Evolutionary conservation across 768 basidiomycete species (phyloP).

Genomic region (Rhodotorula kratochvilovae): DNA sequence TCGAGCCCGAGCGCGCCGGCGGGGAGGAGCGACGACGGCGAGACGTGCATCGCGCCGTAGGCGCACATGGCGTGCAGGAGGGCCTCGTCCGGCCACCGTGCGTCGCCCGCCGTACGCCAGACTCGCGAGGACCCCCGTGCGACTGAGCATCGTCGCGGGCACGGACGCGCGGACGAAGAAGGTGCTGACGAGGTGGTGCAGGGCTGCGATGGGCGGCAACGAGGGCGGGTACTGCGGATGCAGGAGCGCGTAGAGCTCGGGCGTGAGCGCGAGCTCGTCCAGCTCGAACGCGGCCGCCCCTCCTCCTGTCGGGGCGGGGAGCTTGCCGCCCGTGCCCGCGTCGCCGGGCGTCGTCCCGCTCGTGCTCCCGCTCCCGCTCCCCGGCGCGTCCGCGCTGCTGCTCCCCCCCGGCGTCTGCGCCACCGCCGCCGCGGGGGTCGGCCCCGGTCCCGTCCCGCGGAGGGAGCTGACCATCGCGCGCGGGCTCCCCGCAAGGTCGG

Average conservation of each 20-base stretch:
- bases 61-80: constrained; percentile 36
- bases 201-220: constrained; percentile 16
- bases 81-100: constrained; percentile 25
- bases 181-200: constrained; percentile 26
- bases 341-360: background rate
- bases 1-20: background rate
- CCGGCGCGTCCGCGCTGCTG: background rate
- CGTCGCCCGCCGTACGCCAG: constrained; percentile 14
- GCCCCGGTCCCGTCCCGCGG: background rate
- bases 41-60: constrained; percentile 16
- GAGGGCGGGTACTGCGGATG: constrained; percentile 26
- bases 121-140: background rate
- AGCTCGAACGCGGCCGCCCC: constrained; percentile 1
- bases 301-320: background rate
- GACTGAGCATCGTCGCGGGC: constrained; percentile 15
- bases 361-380: background rate
- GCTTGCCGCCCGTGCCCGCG: background rate
- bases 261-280: constrained; percentile 17
- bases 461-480: background rate
- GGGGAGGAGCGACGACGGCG: constrained; percentile 12
- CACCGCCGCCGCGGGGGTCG: too few species aligned
- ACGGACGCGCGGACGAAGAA: constrained; percentile 33
- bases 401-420: background rate
- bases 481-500: background rate
- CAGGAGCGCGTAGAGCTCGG: constrained; percentile 25